Base-by-base conservation (phyloP, 331 rosid species). In the Prunus yedoensis region DNA sequence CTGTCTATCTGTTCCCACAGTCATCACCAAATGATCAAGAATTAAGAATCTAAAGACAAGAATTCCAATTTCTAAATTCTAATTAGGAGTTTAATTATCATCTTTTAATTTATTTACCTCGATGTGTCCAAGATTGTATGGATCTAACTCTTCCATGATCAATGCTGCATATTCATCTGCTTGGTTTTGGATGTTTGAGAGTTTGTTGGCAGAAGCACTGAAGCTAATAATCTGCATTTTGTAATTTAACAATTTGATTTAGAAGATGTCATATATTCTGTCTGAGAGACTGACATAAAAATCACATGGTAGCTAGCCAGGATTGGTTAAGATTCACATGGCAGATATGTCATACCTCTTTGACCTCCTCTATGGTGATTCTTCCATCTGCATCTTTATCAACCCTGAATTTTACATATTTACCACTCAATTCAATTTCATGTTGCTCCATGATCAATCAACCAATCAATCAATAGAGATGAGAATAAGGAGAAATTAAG, bases 111-210 rank as follows among this genome's bases (percentile, higher is more conserved):
- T 51, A 15, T 11, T 43, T 87, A 91, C 97, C 93, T 83, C 78
- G 71, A 91, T 91, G 82, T 86, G 85, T 74, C 90, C 91, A 9
- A 84, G 69, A 47, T 69, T 68, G 69, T 88, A 89, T 10, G 96
- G 93, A 77, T 91, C 97, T 38, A 91, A 88, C 84, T 91, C 97
- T 79, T 91, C 96, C 97, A 91, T 91, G 80, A 91, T 89, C 85
- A 91, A 68, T 71, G 93, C 91, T 0, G 97, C 97, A 78, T 89
- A 91, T 71, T 84, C 90, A 67, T 71, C 88, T 52, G 97, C 96
- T 82, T 89, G 93, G 58, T 69, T 82, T 82, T 91, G 90, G 77
- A 89, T 88, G 80, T 80, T 91, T 75, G 89, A 41, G 27, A 91
- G 85, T 64, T 89, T 85, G 90, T 91, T 89, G 74, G 96, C 86